Percentiles rank a stretch among this genome's conserved stretches.
Conservation (phyloP, 306 rosid genomes). For the Prunus persica region DNA sequence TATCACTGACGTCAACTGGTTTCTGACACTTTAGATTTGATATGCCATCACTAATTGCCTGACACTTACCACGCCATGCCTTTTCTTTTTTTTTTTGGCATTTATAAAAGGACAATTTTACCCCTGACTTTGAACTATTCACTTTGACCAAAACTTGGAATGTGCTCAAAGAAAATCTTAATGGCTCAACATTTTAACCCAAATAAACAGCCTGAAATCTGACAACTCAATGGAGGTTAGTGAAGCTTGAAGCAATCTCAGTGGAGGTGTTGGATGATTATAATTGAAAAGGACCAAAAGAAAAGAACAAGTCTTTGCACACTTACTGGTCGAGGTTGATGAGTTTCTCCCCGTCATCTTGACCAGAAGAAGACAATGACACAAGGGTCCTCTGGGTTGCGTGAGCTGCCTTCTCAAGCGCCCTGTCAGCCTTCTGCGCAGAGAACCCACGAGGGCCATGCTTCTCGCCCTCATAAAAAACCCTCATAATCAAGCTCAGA, state of each 20-base stretch:
- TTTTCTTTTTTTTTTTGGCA: not conserved
- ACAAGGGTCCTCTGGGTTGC: conserved; percentile 28
- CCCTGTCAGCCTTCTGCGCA: conserved; percentile 21
- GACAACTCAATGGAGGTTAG: not conserved
- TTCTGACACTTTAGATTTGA: conserved; percentile 6
- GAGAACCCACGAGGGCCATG: conserved; percentile 8
- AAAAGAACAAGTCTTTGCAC: not conserved
- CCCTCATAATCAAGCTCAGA: conserved; percentile 49
- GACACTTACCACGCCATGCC: not conserved
- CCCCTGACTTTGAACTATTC: not conserved
- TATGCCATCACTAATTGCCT: conserved; percentile 6
- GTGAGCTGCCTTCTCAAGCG: not conserved
- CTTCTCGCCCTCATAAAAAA: conserved; percentile 27
- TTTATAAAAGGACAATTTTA: not conserved
- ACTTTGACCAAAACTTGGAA: not conserved
- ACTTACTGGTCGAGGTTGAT: conserved; percentile 85
- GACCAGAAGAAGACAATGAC: conserved; percentile 28
- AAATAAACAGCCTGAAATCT: not conserved
- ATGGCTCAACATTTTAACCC: too few species aligned
- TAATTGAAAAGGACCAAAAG: not conserved
- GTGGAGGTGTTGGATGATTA: conserved; percentile 13
- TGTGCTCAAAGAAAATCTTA: not conserved
- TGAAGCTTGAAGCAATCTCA: conserved; percentile 9
- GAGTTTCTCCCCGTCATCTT: conserved; percentile 35
- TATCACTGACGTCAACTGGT: conserved; percentile 29